Evolutionary conservation across 352 stramenopile species (phyloP).

Genomic region (Globisporangium radiosum): DNA sequence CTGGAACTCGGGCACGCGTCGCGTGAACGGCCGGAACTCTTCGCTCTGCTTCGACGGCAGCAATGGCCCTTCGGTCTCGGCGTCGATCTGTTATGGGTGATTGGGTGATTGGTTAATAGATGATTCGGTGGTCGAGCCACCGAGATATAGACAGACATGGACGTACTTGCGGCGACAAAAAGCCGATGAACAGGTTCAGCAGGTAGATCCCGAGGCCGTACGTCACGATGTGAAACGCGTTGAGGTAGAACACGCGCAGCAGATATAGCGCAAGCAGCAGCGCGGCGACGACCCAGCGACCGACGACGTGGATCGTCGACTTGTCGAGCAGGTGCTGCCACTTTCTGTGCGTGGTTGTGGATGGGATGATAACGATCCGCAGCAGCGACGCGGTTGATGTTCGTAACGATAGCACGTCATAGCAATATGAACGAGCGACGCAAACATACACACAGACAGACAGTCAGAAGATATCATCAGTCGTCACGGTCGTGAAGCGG

Average conservation of each 20-base stretch:
- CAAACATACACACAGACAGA: constrained; percentile 2
- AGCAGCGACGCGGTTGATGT: neutral
- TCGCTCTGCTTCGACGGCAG: constrained; percentile 89
- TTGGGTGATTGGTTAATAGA: neutral
- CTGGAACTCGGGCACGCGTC: constrained; percentile 97
- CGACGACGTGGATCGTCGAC: constrained; percentile 94
- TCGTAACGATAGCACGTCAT: too few species aligned
- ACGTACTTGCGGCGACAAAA: constrained; percentile 94
- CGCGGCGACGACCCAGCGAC: constrained; percentile 88
- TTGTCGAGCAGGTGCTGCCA: constrained; percentile 97
- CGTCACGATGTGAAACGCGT: constrained; percentile 98
- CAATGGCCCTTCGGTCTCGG: constrained; percentile 81
- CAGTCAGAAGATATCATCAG: neutral
- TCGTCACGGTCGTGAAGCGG: neutral
- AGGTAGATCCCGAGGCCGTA: constrained; percentile 99
- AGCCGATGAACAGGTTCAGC: constrained; percentile 99
- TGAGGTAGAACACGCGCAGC: constrained; percentile 87
- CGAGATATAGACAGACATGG: neutral
- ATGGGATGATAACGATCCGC: neutral
- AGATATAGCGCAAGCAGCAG: constrained; percentile 90
- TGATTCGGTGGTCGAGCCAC: neutral
- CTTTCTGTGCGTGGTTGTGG: constrained; percentile 48
- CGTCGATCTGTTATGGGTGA: constrained; percentile 50
- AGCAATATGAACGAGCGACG: neutral
- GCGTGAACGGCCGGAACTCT: constrained; percentile 90